Evolutionary conservation across 495 filamentous ascomycete genomes (phyloP).

Genomic region (Lophiotrema nucula): DNA sequence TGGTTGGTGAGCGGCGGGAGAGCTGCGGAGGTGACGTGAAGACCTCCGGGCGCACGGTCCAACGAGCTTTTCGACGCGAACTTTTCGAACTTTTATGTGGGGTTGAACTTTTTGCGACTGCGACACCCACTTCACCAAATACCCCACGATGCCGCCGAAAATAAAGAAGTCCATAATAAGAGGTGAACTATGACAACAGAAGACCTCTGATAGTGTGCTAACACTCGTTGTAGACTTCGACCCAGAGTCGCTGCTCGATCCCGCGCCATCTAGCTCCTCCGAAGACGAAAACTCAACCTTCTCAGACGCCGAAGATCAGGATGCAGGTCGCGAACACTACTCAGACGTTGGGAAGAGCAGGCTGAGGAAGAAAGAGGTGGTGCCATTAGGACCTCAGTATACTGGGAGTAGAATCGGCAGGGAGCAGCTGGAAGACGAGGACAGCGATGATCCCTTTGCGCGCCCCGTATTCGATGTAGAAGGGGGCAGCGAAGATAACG

Average conservation of each 20-base stretch:
- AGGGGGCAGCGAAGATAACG: slow-evolving; percentile 60
- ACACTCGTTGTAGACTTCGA: slow-evolving; percentile 87
- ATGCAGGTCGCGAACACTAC: slow-evolving; percentile 77
- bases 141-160: too few relatives aligned
- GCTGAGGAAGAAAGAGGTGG: slow-evolving; percentile 68
- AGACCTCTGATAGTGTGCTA: too few relatives aligned
- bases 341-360: slow-evolving; percentile 79
- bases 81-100: slow-evolving; percentile 1
- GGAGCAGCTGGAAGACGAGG: slow-evolving; percentile 54
- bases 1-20: not conserved
- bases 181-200: too few relatives aligned
- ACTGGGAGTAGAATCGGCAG: slow-evolving; percentile 75
- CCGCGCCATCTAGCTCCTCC: slow-evolving; percentile 54
- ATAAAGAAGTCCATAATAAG: slow-evolving; percentile 37
- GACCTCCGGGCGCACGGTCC: not conserved
- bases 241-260: slow-evolving; percentile 63
- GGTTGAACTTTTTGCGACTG: not conserved
- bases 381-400: slow-evolving; percentile 75
- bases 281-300: slow-evolving; percentile 36
- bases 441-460: slow-evolving; percentile 46
- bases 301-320: slow-evolving; percentile 50
- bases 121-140: not conserved
- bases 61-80: not conserved
- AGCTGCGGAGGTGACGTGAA: not conserved
- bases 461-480: slow-evolving; percentile 38